Conservation (phyloP, 257 asterid species). For the Nicotiana attenuata region DNA sequence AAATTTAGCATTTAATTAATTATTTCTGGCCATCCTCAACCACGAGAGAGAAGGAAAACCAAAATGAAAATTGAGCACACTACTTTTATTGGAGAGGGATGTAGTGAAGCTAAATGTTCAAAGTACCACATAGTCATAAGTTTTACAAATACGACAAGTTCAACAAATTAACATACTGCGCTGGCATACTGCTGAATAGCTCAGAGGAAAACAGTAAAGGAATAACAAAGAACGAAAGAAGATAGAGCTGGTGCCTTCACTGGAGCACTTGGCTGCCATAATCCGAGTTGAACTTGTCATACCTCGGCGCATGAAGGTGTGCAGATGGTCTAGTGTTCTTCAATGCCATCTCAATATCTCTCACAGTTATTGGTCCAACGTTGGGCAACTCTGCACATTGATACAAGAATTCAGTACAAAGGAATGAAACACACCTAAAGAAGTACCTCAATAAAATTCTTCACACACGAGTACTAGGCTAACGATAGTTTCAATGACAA, state of each 20-base stretch:
- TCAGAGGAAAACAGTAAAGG: not conserved
- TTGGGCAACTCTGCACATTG: slow-evolving; percentile 64
- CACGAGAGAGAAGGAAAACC: not conserved
- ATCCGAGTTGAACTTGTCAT: slow-evolving; percentile 71
- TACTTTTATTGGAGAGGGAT: not conserved
- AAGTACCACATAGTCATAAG: not conserved
- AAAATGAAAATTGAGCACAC: not conserved
- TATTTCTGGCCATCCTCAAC: too few species aligned
- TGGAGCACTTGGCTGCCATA: slow-evolving; percentile 94
- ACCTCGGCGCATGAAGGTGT: slow-evolving; percentile 83
- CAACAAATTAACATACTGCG: not conserved
- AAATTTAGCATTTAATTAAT: too few species aligned
- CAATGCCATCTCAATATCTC: slow-evolving; percentile 71
- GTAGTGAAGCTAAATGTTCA: not conserved
- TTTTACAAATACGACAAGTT: not conserved
- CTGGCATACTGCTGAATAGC: not conserved
- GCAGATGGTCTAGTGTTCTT: slow-evolving; percentile 95
- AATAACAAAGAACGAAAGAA: not conserved
- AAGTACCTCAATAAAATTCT: not conserved
- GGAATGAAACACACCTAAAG: not conserved
- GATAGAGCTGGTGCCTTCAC: slow-evolving; percentile 36
- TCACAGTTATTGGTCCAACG: slow-evolving; percentile 72
- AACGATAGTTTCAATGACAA: not conserved
- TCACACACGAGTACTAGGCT: not conserved
- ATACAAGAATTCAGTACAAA: not conserved